Conservation (phyloP, 495 filamentous ascomycete genomes). For the Aspergillus sclerotiicarbonarius region DNA sequence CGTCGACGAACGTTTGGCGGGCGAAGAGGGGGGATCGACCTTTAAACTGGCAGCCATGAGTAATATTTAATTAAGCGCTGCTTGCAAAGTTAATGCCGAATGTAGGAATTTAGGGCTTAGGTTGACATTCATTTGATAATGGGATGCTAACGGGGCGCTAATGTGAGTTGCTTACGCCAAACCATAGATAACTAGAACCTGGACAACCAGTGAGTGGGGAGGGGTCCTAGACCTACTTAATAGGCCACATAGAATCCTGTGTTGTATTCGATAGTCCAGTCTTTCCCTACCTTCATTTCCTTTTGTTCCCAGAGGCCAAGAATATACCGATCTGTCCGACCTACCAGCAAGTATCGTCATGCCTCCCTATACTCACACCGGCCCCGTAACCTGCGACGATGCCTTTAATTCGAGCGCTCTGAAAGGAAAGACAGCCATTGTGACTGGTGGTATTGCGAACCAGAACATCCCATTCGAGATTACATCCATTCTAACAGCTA, state of each 20-base stretch:
- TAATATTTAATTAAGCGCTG: background rate
- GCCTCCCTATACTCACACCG: background rate
- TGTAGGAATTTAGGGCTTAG: no score
- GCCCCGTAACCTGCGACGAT: background rate
- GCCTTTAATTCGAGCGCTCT: background rate
- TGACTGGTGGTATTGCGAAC: background rate
- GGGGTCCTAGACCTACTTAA: no score
- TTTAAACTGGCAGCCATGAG: background rate
- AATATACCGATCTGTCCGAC: no score
- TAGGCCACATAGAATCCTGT: no score
- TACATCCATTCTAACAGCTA: background rate
- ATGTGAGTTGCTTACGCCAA: no score
- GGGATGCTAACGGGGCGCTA: no score
- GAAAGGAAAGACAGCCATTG: background rate
- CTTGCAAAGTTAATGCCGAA: background rate
- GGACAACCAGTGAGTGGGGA: no score
- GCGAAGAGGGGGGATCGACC: constrained; percentile 16
- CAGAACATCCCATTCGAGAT: background rate
- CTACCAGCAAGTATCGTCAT: background rate
- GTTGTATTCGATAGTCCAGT: no score
- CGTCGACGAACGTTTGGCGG: constrained; percentile 25
- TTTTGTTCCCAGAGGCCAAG: no score
- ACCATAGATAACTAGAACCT: no score
- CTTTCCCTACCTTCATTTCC: no score
- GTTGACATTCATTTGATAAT: no score